Base-by-base conservation (phyloP, 345 rosid species). In the Alliaria petiolata region DNA sequence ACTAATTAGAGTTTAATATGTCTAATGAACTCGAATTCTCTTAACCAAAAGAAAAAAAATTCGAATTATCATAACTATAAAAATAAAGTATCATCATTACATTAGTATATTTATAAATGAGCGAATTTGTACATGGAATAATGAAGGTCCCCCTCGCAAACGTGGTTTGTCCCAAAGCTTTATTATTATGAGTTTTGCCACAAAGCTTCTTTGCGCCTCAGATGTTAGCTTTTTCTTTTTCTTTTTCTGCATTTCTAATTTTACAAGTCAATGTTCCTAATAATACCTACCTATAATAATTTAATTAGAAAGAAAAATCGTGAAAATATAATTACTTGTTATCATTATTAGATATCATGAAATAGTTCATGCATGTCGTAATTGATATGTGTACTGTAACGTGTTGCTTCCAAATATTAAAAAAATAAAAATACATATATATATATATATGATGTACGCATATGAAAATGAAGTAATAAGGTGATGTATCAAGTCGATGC, bases 91-190 rank as follows among this genome's bases (percentile, higher is more conserved):
- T 14, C 35, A 54, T 62, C 49, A 34, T 31, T 40, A 52, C 62
- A 40, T 30, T 30, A 33, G 38, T 43, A 15, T 30, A 12, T 34
- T 33, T n/a, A n/a, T n/a, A n/a, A n/a, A n/a, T n/a, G n/a, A n/a
- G n/a, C n/a, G n/a, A n/a, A n/a, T n/a, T n/a, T 0, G 66, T 65
- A 46, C 28, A 36, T 55, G 44, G 46, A 28, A 73, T 73, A 65
- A 73, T 73, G 77, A 65, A 73, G 34, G 77, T 39, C 65, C 60
- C 69, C n/a, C n/a, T 55, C 57, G 59, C 59, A 65, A 65, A 73
- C 77, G 71, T 73, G 66, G 77, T 65, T 36, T 72, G 76, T 72
- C 76, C 63, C 64, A 63, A 54, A 63, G 57, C 54, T 7, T n/a
- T n/a, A n/a, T 55, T 63, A 62, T 72, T 35, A 63, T 56, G 57